A percentile compares a stretch with the other conserved stretches of the same genome.
These are phyloP conservation scores for Cyberlindnera maritima DNA, from an alignment of 805 yeast species.

Conservation along the genomic window DNA sequence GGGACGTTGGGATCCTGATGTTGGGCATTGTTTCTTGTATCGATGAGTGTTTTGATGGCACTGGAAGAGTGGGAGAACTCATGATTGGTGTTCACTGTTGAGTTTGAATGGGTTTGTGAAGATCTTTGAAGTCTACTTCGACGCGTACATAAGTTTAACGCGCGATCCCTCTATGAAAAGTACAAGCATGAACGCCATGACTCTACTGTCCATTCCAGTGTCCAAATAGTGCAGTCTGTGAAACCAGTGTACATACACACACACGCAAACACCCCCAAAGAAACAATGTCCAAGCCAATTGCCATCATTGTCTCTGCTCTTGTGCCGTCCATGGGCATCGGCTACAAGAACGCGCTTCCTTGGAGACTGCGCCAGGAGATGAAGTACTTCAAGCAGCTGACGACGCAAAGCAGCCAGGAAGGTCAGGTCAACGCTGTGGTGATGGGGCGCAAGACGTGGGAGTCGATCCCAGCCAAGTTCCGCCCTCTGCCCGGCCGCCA, in stretches of 20 bases:
- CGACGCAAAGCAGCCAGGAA: constrained; percentile 37
- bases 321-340: constrained; percentile 79
- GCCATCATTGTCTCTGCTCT: constrained; percentile 84
- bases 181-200: too few relatives aligned
- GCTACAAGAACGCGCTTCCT: constrained; percentile 76
- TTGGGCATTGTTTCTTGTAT: background rate
- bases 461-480: constrained; percentile 80
- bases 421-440: constrained; percentile 64
- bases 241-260: background rate
- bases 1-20: background rate
- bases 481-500: constrained; percentile 76
- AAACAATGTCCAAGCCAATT: constrained; percentile 34
- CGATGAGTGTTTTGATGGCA: too few relatives aligned
- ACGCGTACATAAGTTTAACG: too few relatives aligned
- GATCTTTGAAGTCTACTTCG: too few relatives aligned
- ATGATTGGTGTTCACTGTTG: too few relatives aligned
- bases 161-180: too few relatives aligned
- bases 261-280: background rate
- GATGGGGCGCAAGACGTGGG: constrained; percentile 98
- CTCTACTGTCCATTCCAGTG: too few relatives aligned
- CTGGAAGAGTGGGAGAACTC: too few relatives aligned
- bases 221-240: background rate
- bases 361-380: constrained; percentile 86
- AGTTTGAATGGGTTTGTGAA: too few relatives aligned
- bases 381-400: constrained; percentile 77